Evolutionary conservation across 495 filamentous ascomycete genomes (phyloP), one percentile per base, ranked within the genome.

Genomic region (Melanomma pulvis-pyrius): DNA sequence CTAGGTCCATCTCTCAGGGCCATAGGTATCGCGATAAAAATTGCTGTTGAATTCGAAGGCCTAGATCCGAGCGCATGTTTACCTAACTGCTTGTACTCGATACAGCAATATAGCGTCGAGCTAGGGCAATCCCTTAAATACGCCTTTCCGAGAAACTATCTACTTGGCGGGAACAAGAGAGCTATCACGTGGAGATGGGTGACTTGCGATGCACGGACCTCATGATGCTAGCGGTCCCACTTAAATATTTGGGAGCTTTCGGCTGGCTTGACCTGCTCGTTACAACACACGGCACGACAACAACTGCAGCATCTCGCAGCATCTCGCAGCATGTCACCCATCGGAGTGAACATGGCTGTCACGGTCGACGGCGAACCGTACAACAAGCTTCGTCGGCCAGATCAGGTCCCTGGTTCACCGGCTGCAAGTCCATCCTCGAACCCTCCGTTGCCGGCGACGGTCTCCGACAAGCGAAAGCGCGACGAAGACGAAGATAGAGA

Each of bases 321-420:
- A 25, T 2, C 48, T 50, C 48, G 2, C 63, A 44, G 4, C 30
- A 67, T 67, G 64, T 47, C 49, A 13, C 15, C 17, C 11, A 25
- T 21, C 15, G 63, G 68, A 46, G 56, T 62, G 13, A 71, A 71
- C 36, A 15, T 61, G 47, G 65, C 69, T 22, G 32, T 53, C 41
- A 71, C 69, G 2, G 25, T 51, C 25, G 61, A 68, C 36, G 69
- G 69, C 34, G 65, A 22, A 6, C n/a, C n/a, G n/a, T 71, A 71
- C 51, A 71, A 71, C 32, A 71, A 65, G 34, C 61, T 71, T 4
- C 26, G 25, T 2, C 69, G 69, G 21, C 69, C 69, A 6, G 65
- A 68, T 56, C 60, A 68, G 19, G 49, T 47, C 36, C 8, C 53
- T 30, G 26, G 54, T 29, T 36, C 22, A 5, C 34, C 41, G 2